Evolutionary conservation across 2,329 filamentous ascomycete genomes (phyloP).

Genomic region (Alternaria postmessia): DNA sequence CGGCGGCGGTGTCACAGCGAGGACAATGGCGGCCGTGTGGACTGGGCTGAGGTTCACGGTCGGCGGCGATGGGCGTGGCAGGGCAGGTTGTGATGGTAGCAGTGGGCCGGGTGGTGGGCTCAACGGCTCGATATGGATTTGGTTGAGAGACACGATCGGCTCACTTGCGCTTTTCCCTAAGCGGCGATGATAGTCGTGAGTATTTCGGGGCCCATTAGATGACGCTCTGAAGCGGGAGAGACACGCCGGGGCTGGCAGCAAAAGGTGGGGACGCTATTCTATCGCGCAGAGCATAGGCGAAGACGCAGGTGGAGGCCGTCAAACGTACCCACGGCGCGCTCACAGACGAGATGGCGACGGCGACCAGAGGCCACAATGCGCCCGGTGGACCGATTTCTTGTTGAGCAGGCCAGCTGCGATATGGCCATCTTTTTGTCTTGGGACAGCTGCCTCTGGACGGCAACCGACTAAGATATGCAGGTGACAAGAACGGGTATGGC

Average conservation of each 20-base stretch:
- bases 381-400: conserved; percentile 11
- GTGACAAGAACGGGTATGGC: conserved; percentile 16
- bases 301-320: background rate
- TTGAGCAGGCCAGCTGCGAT: conserved; percentile 12
- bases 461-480: conserved; percentile 14
- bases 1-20: background rate
- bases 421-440: conserved; percentile 9
- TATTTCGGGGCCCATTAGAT: conserved; percentile 26
- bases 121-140: conserved; percentile 25
- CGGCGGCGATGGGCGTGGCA: background rate
- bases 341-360: background rate
- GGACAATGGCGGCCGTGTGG: conserved; percentile 7
- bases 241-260: conserved; percentile 16
- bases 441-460: conserved; percentile 5
- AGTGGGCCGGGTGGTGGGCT: conserved; percentile 13
- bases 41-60: conserved; percentile 1
- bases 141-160: conserved; percentile 29
- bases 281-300: conserved; percentile 7
- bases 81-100: background rate
- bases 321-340: background rate
- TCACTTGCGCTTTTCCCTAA: conserved; percentile 20
- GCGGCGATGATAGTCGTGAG: conserved; percentile 21
- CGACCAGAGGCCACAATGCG: conserved; percentile 1
- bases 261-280: conserved; percentile 22
- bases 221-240: conserved; percentile 26